These are phyloP conservation scores for Raffaelea albimanens DNA, from an alignment of 2,329 filamentous ascomycete species.

Conservation along the genomic window DNA sequence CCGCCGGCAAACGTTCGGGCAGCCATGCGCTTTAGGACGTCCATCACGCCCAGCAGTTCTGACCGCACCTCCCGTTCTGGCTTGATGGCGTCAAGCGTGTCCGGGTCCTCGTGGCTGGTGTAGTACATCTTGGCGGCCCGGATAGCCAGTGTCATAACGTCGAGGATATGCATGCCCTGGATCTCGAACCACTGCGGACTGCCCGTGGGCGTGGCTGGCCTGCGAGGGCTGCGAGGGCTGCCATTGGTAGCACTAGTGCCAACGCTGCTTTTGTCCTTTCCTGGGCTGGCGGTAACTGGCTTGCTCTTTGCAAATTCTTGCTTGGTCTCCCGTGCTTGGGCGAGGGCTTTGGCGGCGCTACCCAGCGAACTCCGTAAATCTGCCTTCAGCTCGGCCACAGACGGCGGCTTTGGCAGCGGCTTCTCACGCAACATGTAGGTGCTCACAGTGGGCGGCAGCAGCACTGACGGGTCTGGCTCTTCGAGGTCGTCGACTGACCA, in stretches of 20 bases:
- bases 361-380: constrained; percentile 58
- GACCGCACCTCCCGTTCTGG: constrained; percentile 76
- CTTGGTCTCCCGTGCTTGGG: constrained; percentile 41
- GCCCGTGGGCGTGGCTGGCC: constrained; percentile 9
- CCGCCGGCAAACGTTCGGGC: constrained; percentile 78
- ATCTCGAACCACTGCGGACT: constrained; percentile 60
- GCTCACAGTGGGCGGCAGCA: constrained; percentile 94
- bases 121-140: constrained; percentile 94
- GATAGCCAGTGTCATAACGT: constrained; percentile 91
- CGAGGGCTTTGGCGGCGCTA: constrained; percentile 59
- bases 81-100: constrained; percentile 77
- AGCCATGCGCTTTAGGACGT: constrained; percentile 86
- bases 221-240: too few relatives aligned
- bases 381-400: constrained; percentile 65
- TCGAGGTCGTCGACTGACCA: constrained; percentile 43
- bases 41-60: constrained; percentile 78
- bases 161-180: constrained; percentile 84
- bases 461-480: constrained; percentile 59
- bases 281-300: constrained; percentile 9
- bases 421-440: constrained; percentile 85
- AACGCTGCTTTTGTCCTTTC: not conserved
- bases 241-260: too few relatives aligned
- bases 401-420: constrained; percentile 73
- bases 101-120: constrained; percentile 79
- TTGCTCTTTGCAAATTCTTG: constrained; percentile 11